Evolutionary conservation across 805 yeast genomes (phyloP).

Genomic region (Teunomyces kruisii): DNA sequence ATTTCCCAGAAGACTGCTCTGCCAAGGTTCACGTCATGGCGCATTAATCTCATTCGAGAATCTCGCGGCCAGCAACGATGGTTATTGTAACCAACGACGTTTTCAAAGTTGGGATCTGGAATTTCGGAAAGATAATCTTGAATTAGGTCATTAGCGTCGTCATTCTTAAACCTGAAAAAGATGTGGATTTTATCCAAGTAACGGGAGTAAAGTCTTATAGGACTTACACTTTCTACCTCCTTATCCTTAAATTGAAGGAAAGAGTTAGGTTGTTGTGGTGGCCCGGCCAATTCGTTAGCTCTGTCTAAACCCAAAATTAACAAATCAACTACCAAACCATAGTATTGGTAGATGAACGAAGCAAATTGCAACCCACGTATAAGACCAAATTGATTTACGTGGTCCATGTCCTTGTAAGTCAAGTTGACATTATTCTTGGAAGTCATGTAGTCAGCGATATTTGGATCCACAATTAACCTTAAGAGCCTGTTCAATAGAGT

Average conservation of each 20-base stretch:
- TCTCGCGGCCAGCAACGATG: slow-evolving; percentile 95
- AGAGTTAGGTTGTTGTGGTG: slow-evolving; percentile 67
- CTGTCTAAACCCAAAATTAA: slow-evolving; percentile 81
- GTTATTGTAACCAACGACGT: slow-evolving; percentile 80
- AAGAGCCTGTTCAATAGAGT: slow-evolving; percentile 81
- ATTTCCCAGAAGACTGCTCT: slow-evolving; percentile 92
- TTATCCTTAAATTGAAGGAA: slow-evolving; percentile 67
- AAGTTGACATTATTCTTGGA: slow-evolving; percentile 83
- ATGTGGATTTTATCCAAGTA: slow-evolving; percentile 81
- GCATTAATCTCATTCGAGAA: slow-evolving; percentile 82
- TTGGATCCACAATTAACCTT: slow-evolving; percentile 80
- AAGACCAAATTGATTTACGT: slow-evolving; percentile 84
- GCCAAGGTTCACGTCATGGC: slow-evolving; percentile 90
- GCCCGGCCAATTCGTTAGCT: slow-evolving; percentile 85
- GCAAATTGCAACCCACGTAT: slow-evolving; percentile 88
- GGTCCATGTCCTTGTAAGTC: slow-evolving; percentile 92
- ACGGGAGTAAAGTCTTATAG: slow-evolving; percentile 78
- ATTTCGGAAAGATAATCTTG: slow-evolving; percentile 77
- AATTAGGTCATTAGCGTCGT: slow-evolving; percentile 72
- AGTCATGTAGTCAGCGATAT: slow-evolving; percentile 91
- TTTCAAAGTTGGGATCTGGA: slow-evolving; percentile 91
- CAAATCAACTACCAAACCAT: slow-evolving; percentile 82
- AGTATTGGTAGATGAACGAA: slow-evolving; percentile 85
- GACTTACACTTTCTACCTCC: slow-evolving; percentile 64
- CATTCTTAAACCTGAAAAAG: slow-evolving; percentile 69